Conservation (phyloP, 139 green algal species). For the Haematococcus sp. region DNA sequence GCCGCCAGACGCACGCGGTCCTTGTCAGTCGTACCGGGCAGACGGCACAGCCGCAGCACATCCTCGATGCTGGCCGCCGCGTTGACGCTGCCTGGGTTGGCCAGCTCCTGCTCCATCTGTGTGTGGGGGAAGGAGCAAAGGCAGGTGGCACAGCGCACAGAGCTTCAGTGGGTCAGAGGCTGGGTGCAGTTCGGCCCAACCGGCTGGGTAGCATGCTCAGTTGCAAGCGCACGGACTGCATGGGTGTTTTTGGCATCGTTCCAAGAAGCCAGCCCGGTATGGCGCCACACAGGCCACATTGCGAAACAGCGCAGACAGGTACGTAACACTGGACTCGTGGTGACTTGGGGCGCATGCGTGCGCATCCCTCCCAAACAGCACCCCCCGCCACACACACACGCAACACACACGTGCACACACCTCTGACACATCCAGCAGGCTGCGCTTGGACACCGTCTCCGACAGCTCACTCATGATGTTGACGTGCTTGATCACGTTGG, state of each 20-base stretch:
- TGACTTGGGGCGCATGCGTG: not conserved
- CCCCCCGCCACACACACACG: not conserved
- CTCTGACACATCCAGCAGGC: slow-evolving; percentile 71
- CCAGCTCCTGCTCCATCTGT: slow-evolving; percentile 90
- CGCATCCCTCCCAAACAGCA: not conserved
- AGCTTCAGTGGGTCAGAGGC: no score
- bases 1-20: slow-evolving; percentile 70
- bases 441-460: slow-evolving; percentile 50
- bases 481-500: slow-evolving; percentile 86
- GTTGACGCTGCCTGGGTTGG: slow-evolving; percentile 51
- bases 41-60: slow-evolving; percentile 39
- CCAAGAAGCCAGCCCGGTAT: no score
- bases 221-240: not conserved
- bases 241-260: no score
- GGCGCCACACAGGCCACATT: no score
- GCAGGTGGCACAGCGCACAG: no score
- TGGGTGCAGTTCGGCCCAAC: no score
- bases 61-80: slow-evolving; percentile 41
- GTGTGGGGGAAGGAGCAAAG: no score
- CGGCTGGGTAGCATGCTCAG: no score
- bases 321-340: no score
- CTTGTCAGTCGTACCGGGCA: slow-evolving; percentile 14
- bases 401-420: slow-evolving; percentile 23
- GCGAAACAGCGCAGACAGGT: no score
- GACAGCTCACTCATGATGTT: slow-evolving; percentile 79